Base-by-base conservation (phyloP, 352 stramenopile species). In the Aphanomyces invadans region DNA sequence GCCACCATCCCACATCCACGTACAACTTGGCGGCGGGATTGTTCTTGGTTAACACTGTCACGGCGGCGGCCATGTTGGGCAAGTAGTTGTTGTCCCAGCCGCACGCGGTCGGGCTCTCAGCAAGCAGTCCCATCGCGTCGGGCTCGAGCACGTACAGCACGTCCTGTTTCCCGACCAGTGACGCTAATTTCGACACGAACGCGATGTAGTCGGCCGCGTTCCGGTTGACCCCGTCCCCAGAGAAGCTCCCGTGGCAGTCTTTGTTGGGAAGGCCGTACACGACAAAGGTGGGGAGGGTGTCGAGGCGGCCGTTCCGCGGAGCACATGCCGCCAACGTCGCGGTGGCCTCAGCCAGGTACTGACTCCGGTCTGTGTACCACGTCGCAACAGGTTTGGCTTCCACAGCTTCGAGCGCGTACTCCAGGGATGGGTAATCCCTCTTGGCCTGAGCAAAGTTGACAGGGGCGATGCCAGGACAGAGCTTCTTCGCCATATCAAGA, bases 111-210 rank as follows among this genome's bases (percentile, higher is more conserved):
- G 63, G 49, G 21, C 70, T 33, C 15, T 81, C 75, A 12, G 71
- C 78, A 0, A 86, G 65, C 10, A 88, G 68, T 0, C 81, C 78
- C 19, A 87, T 73, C 2, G 81, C 81, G 31, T 85, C 79, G 1
- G 79, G 81, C 64, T 90, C 81, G 15, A 90, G 73, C 19, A 90
- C 71, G 69, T 87, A 87, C 2, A 87, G 63, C 55, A 82, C 74
- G 51, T 87, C 83, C 48, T 77, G 79, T 21, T 77, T 65, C 2
- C 75, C 75, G 10, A 87, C 67, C 10, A 71, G 70, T 3, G 56
- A 38, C 36, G 54, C 64, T 7, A 71, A 19, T 44, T 52, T 5
- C 36, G 44, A 26, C 11, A 71, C 25, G 44, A 71, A 71, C 28
- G n/a, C 10, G 17, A 26, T 26, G 49, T 71, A 71, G 11, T 71